Percentiles rank a stretch among this genome's conserved stretches.
phyloP scores from a whole-genome alignment of 2,329 filamentous ascomycete species.

The Acephala macrosclerotiorum region DNA sequence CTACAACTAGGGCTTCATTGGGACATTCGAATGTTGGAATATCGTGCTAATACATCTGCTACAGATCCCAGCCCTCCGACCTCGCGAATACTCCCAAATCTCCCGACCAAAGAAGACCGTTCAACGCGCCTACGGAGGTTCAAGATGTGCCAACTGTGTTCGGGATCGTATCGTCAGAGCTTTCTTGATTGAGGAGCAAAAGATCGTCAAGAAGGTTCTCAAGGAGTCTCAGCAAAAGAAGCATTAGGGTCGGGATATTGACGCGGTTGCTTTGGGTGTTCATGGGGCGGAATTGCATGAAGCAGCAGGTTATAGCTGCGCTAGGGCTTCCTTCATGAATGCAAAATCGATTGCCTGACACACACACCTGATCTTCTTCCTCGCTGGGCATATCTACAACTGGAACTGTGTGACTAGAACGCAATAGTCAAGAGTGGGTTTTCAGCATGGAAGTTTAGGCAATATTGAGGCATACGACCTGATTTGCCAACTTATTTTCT shows the following conservation, averaged over 20 bases:
- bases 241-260: conserved; percentile 41
- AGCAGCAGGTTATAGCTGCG: conserved; percentile 45
- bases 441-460: neutral
- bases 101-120: conserved; percentile 99
- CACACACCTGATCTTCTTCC: neutral
- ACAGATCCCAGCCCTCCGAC: conserved; percentile 94
- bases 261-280: conserved; percentile 45
- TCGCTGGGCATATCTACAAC: neutral
- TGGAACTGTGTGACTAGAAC: neutral
- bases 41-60: conserved; percentile 42
- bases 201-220: conserved; percentile 99
- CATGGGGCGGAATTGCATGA: conserved; percentile 44
- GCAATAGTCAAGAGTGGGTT: neutral
- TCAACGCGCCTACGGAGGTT: conserved; percentile 97
- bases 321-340: conserved; percentile 37
- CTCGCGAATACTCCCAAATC: conserved; percentile 96
- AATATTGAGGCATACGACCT: no score
- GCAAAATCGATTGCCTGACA: conserved; percentile 38
- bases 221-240: conserved; percentile 88
- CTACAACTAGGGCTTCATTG: neutral
- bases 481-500: neutral
- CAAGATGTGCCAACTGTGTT: conserved; percentile 98
- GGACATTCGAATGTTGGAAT: neutral
- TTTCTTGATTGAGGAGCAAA: conserved; percentile 99
- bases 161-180: conserved; percentile 97